Evolutionary conservation across 192 early-diverging fungal species (phyloP).

Genomic region (Spinellus fusiger): DNA sequence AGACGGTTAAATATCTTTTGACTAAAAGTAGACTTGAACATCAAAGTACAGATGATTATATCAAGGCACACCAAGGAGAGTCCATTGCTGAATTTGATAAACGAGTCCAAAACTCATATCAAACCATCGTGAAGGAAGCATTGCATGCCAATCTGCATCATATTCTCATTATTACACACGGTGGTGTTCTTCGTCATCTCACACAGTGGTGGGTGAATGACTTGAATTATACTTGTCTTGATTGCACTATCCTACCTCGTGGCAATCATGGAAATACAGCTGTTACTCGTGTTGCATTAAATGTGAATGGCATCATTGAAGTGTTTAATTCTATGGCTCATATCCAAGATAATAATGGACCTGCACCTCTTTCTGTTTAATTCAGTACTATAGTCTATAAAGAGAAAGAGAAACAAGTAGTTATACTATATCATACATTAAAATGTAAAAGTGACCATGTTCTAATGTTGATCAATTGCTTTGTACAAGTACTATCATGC

Average conservation of each 20-base stretch:
- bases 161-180: constrained; percentile 24
- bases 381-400: not conserved
- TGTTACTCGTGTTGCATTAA: not conserved
- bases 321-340: constrained; percentile 11
- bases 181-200: constrained; percentile 11
- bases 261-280: constrained; percentile 10
- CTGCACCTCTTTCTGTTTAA: constrained; percentile 10
- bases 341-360: not conserved
- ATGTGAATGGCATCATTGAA: not conserved
- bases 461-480: too few relatives aligned
- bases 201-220: constrained; percentile 6
- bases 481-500: too few relatives aligned
- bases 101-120: constrained; percentile 4
- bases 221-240: not conserved
- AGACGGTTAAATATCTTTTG: not conserved
- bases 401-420: not conserved
- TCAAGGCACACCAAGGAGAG: constrained; percentile 13
- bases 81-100: constrained; percentile 1
- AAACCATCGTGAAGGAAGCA: constrained; percentile 8
- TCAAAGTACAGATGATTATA: not conserved
- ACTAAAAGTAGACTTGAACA: not conserved
- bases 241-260: not conserved
- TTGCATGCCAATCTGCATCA: not conserved
- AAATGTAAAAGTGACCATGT: too few relatives aligned
- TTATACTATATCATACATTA: not conserved